These are phyloP conservation scores for Hippophae tibetana DNA, from an alignment of 306 rosid genomes.

Conservation along the genomic window DNA sequence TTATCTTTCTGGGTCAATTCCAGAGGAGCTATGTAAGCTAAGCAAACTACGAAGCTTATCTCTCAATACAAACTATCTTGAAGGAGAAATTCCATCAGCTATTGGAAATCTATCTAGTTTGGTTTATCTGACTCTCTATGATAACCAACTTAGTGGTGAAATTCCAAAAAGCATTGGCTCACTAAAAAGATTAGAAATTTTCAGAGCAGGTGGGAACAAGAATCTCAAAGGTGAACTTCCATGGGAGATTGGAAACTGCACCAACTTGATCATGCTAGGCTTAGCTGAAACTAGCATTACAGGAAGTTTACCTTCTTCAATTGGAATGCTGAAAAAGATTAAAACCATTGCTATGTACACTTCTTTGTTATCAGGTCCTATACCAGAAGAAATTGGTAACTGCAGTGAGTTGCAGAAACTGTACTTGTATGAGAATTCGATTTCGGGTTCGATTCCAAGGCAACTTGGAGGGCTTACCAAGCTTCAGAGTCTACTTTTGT, in stretches of 20 bases:
- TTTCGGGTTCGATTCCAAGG: conserved; percentile 58
- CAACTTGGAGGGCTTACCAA: conserved; percentile 48
- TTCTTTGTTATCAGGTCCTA: conserved; percentile 48
- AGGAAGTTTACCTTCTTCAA: conserved; percentile 61
- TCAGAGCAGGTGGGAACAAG: conserved; percentile 76
- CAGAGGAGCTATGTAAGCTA: conserved; percentile 61
- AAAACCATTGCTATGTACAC: conserved; percentile 67
- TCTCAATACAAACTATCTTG: conserved; percentile 49
- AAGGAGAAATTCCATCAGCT: conserved; percentile 48
- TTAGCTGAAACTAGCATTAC: conserved; percentile 75
- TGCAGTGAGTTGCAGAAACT: conserved; percentile 64
- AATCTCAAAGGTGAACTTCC: conserved; percentile 62
- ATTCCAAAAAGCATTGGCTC: conserved; percentile 65
- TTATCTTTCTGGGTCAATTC: conserved; percentile 56
- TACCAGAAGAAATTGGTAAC: conserved; percentile 85
- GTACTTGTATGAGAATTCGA: conserved; percentile 62
- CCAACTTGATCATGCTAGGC: conserved; percentile 61
- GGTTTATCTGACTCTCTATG: conserved; percentile 48
- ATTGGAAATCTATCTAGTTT: conserved; percentile 64
- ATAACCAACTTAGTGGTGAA: conserved; percentile 55
- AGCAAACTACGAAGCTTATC: conserved; percentile 38
- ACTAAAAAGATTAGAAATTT: conserved; percentile 40
- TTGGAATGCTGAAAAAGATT: conserved; percentile 48
- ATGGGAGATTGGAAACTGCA: conserved; percentile 79
- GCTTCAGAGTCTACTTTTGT: conserved; percentile 49